phyloP scores from a whole-genome alignment of 306 rosid genomes.

The Albizia julibrissin region DNA sequence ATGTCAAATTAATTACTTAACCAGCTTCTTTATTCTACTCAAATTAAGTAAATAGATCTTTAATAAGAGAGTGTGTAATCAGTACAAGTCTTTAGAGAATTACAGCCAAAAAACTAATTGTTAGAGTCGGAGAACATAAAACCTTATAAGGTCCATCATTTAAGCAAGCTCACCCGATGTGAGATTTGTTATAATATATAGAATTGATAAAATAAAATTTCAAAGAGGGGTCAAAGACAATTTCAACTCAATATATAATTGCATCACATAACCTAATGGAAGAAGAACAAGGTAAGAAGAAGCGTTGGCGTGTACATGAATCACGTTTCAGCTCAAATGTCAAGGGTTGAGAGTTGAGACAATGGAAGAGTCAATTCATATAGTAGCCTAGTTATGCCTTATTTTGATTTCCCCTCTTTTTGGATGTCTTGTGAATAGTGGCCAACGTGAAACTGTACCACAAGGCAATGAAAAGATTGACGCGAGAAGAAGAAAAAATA shows the following conservation, averaged over 20 bases:
- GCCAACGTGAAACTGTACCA: constrained; percentile 30
- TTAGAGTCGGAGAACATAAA: too few species aligned
- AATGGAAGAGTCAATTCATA: constrained; percentile 28
- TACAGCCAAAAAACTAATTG: too few species aligned
- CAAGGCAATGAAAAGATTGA: constrained; percentile 28
- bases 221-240: not conserved
- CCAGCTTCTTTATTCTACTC: accelerated
- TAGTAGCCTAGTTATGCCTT: not conserved
- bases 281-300: not conserved
- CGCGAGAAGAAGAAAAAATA: constrained; percentile 31
- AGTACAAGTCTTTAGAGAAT: too few species aligned
- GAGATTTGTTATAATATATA: not conserved
- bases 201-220: not conserved
- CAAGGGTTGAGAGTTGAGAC: not conserved
- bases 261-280: not conserved
- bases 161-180: too few species aligned
- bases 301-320: not conserved
- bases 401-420: not conserved
- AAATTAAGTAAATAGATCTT: too few species aligned
- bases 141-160: too few species aligned
- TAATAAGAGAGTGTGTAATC: too few species aligned
- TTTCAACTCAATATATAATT: not conserved
- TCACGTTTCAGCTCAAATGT: not conserved
- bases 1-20: too few species aligned
- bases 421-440: constrained; percentile 8